Evolutionary conservation across 805 yeast species (phyloP), one percentile per base, ranked within the genome.

Genomic region (Candida pseudoglaebosa): DNA sequence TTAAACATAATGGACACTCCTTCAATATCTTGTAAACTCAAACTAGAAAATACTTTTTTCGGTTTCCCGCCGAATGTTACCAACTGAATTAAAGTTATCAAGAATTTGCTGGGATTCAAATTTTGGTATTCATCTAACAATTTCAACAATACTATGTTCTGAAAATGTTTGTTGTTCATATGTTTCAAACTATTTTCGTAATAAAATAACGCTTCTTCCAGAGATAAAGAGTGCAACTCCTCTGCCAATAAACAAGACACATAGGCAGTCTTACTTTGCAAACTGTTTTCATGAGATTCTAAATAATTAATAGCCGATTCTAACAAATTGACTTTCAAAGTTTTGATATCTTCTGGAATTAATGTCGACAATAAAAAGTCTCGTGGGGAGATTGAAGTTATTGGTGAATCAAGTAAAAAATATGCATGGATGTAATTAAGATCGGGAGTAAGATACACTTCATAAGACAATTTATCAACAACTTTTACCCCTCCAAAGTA

Each of bases 231-330:
- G 26, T 50, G 67, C 44, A 67, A 63, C 38, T 66, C 72, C 34
- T 78, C 79, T 1, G 75, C 88, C 6, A 80, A 53, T 44, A 73
- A 67, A 57, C 69, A 75, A 47, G 69, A 65, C 10, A 75, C 54
- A 47, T 62, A 74, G 4, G 38, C 20, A 2, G 34, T 32, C 14
- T 34, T 29, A 2, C 43, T 37, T 18, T 33, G 35, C 10, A 28
- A 18, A 15, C 34, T 34, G 4, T 30, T 36, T 13, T 16, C n/a
- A 8, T 34, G 17, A 10, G 15, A 7, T n/a, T 31, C 34, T 8
- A 42, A 24, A 18, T 32, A 32, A 9, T 14, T 14, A 21, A 39
- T 16, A 17, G 50, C 61, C 1, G 72, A 60, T 41, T 69, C 67
- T 15, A 75, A 45, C 35, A 62, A 69, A 2, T 70, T 43, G 2